Evolutionary conservation across 805 yeast genomes (phyloP), one percentile per base, ranked within the genome.

Genomic region (Ogataea polymorpha): DNA sequence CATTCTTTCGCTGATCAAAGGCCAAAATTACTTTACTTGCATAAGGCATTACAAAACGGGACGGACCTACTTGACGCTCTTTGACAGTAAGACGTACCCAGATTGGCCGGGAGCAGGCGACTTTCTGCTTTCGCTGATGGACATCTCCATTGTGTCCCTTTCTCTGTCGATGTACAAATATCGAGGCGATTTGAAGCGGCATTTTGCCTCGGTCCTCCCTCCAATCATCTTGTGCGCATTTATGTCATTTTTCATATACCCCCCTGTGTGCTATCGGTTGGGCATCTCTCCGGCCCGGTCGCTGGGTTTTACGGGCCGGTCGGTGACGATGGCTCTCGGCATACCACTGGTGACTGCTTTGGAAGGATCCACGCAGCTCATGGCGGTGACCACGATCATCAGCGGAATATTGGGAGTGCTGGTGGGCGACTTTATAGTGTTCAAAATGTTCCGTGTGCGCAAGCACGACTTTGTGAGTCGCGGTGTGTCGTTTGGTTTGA

Each of bases 41-140:
- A 66, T 86, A 44, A 54, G 63, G 30, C 67, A 68, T 49, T 86
- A 80, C 64, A 77, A 79, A 49, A 85, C 91, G 0, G 90, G 90
- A 0, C 70, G 80, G 40, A 82, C 69, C 11, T 86, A 86, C 53
- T 58, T 81, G 32, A 63, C 72, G 42, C 66, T 86, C 20, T 82
- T 83, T 58, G 72, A 72, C 50, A 58, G 64, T 18, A 46, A 61
- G 16, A 52, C 58, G 3, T 51, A 54, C 39, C 50, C 57, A 3
- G 56, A 61, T 15, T 73, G 78, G 74, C 93, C 95, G 1, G 95
- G 95, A 0, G 86, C 90, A 11, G 95, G 95, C 2, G 95, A 86
- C 55, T 67, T 86, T 13, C 68, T 86, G 28, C 58, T 80, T 5
- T 74, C 89, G 0, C 59, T 85, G 49, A 80, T 86, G 83, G 93